Conservation (phyloP, 441 rosid genomes). For the Macaranga tanarius region DNA sequence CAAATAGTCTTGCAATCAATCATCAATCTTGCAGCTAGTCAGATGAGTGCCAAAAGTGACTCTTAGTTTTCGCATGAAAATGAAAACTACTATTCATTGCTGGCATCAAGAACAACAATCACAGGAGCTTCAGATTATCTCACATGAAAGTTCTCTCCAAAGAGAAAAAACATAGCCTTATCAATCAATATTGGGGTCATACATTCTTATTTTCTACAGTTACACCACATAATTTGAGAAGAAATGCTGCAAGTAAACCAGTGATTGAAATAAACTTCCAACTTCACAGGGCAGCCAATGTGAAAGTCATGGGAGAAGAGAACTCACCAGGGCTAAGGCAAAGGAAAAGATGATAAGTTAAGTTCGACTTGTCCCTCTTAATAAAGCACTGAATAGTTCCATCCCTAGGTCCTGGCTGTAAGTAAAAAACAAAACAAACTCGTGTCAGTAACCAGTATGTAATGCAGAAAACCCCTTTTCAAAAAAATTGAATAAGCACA, state of each 20-base stretch:
- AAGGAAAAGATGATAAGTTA: constrained; percentile 89
- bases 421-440: constrained; percentile 21
- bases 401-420: constrained; percentile 88
- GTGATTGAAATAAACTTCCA: neutral
- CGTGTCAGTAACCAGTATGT: constrained; percentile 3
- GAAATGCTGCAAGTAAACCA: neutral
- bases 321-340: constrained; percentile 89
- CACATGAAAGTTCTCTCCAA: no score
- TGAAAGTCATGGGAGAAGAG: constrained; percentile 12
- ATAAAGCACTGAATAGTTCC: constrained; percentile 89
- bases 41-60: no score
- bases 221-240: neutral
- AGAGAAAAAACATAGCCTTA: no score
- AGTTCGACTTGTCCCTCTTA: constrained; percentile 84
- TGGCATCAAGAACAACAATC: no score
- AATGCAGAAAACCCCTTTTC: neutral
- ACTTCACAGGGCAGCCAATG: neutral
- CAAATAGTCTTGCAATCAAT: no score
- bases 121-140: no score
- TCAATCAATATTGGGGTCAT: neutral
- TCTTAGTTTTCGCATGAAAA: no score
- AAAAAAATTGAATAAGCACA: constrained; percentile 4
- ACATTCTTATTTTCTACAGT: neutral
- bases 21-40: no score
- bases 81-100: no score